Evolutionary conservation across 2,329 filamentous ascomycete species (phyloP).

Genomic region (Bipolaris bicolor): DNA sequence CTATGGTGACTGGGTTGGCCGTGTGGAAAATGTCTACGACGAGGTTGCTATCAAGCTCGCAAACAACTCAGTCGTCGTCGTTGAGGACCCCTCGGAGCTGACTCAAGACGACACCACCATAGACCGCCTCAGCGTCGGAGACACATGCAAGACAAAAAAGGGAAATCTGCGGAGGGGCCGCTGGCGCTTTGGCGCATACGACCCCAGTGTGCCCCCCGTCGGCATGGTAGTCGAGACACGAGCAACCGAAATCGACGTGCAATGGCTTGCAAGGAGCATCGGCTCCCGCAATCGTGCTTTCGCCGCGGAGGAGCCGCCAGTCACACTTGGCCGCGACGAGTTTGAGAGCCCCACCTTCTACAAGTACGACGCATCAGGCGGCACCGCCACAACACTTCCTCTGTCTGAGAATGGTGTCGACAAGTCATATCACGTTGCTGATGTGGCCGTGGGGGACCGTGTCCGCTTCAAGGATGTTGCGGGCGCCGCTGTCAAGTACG

Average conservation of each 20-base stretch:
- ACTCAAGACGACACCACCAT: slow-evolving; percentile 43
- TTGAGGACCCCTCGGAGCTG: slow-evolving; percentile 55
- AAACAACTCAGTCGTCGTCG: slow-evolving; percentile 61
- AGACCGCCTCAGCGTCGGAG: slow-evolving; percentile 54
- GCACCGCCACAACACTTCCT: slow-evolving; percentile 31
- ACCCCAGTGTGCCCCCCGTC: slow-evolving; percentile 55
- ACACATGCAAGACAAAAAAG: slow-evolving; percentile 59
- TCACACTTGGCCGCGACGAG: slow-evolving; percentile 45
- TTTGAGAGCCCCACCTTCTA: slow-evolving; percentile 52
- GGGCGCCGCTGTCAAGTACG: slow-evolving; percentile 60
- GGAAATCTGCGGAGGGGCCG: slow-evolving; percentile 58
- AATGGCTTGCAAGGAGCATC: slow-evolving; percentile 60
- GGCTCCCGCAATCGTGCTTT: slow-evolving; percentile 24
- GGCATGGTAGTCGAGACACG: slow-evolving; percentile 61
- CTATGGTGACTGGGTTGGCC: slow-evolving; percentile 63
- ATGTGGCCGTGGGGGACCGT: slow-evolving; percentile 54
- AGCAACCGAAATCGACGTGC: slow-evolving; percentile 54
- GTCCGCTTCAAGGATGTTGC: slow-evolving; percentile 63
- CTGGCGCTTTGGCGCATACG: slow-evolving; percentile 61
- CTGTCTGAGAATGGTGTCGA: slow-evolving; percentile 31
- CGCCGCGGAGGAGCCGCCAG: slow-evolving; percentile 42
- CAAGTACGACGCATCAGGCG: slow-evolving; percentile 52
- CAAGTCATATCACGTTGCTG: slow-evolving; percentile 44
- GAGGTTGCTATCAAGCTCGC: slow-evolving; percentile 59
- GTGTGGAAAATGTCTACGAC: slow-evolving; percentile 57